Conservation (phyloP, 305 asterid species). For the Rubia occidens region DNA sequence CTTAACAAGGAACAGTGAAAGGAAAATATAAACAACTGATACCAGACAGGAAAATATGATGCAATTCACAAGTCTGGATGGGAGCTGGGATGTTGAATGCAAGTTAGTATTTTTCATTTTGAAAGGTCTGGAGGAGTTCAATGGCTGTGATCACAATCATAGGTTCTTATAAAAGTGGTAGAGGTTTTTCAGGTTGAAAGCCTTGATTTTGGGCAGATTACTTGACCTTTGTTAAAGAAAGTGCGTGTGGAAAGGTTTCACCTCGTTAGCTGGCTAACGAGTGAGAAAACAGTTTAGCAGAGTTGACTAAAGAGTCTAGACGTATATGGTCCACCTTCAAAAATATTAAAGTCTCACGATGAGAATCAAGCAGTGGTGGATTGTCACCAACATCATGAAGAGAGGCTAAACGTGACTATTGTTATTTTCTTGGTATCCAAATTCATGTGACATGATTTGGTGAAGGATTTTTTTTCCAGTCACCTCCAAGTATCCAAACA, state of each 20-base stretch:
- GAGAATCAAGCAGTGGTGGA: neutral
- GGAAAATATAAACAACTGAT: conserved; percentile 23
- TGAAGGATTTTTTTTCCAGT: too few relatives aligned
- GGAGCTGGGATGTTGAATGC: conserved; percentile 22
- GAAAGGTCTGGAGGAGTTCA: conserved; percentile 13
- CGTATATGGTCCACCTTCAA: too few relatives aligned
- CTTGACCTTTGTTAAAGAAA: neutral
- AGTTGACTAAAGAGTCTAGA: too few relatives aligned
- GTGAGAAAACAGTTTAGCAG: neutral
- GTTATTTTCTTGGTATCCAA: too few relatives aligned
- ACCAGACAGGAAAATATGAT: conserved; percentile 28
- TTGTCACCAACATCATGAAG: too few relatives aligned
- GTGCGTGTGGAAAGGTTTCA: neutral
- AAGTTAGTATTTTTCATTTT: conserved; percentile 29
- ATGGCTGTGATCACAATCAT: too few relatives aligned
- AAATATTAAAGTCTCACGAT: neutral
- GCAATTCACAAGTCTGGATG: conserved; percentile 23
- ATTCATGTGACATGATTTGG: too few relatives aligned
- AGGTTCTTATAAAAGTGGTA: too few relatives aligned
- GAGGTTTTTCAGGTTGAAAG: neutral
- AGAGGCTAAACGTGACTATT: too few relatives aligned
- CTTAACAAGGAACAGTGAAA: conserved; percentile 27
- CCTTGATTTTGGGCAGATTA: neutral
- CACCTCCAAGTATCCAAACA: too few relatives aligned
- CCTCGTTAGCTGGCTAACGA: neutral